Conservation (phyloP, 257 asterid genomes). For the Handroanthus guayacan region DNA sequence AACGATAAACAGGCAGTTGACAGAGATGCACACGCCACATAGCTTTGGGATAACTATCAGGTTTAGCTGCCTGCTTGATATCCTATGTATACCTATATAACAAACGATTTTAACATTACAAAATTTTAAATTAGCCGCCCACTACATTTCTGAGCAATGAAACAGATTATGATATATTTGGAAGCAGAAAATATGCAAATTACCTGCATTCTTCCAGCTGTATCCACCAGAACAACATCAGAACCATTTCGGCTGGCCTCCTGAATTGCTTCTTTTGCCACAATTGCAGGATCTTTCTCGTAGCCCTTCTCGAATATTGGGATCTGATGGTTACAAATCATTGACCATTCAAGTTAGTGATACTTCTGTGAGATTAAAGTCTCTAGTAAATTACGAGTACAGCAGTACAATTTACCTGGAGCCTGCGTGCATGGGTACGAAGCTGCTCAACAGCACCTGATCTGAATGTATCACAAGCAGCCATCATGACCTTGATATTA, state of each 20-base stretch:
- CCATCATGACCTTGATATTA: constrained; percentile 86
- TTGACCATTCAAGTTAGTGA: constrained; percentile 24
- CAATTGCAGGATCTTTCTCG: constrained; percentile 97
- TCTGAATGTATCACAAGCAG: constrained; percentile 99
- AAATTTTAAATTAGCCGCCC: not conserved
- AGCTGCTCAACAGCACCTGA: constrained; percentile 99
- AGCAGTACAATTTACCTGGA: constrained; percentile 59
- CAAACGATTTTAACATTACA: not conserved
- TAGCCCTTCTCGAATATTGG: constrained; percentile 98
- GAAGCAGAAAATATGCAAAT: constrained; percentile 23
- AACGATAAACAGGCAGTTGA: not conserved
- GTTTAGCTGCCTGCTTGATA: not conserved
- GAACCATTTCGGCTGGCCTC: constrained; percentile 90
- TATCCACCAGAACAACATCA: constrained; percentile 97
- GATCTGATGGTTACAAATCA: constrained; percentile 51
- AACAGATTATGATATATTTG: not conserved
- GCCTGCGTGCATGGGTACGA: constrained; percentile 97
- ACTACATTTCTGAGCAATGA: constrained; percentile 2
- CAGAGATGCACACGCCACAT: not conserved
- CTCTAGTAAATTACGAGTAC: constrained; percentile 12
- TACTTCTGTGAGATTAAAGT: constrained; percentile 13
- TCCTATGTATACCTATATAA: not conserved
- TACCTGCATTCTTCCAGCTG: constrained; percentile 99
- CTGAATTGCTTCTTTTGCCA: constrained; percentile 96
- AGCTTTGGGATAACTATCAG: not conserved